phyloP scores from a whole-genome alignment of 768 basidiomycete genomes.

The Auriscalpium vulgare region DNA sequence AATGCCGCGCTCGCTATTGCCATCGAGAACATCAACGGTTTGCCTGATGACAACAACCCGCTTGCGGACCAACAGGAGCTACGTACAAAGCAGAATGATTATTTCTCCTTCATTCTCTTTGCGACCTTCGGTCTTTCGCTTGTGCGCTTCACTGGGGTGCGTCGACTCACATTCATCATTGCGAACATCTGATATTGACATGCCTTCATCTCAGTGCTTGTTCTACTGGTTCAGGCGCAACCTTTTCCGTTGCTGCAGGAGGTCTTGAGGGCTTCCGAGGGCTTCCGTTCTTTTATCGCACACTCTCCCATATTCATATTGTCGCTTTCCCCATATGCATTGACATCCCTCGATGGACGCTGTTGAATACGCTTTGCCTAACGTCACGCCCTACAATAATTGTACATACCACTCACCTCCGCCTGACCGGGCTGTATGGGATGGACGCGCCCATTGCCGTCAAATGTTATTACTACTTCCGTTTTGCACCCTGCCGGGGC shows the following conservation, averaged over 20 bases:
- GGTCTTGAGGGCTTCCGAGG: slow-evolving; percentile 37
- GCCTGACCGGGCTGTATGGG: no score
- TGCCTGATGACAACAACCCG: slow-evolving; percentile 33
- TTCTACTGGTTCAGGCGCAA: slow-evolving; percentile 80
- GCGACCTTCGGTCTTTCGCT: slow-evolving; percentile 68
- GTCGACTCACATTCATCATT: slow-evolving; percentile 22
- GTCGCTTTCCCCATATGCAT: not conserved
- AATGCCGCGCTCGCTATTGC: slow-evolving; percentile 68
- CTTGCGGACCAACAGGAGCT: slow-evolving; percentile 32
- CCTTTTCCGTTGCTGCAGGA: slow-evolving; percentile 74
- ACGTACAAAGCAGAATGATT: slow-evolving; percentile 41
- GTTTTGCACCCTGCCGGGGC: no score
- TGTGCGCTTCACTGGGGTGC: slow-evolving; percentile 69
- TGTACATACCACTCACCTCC: not conserved
- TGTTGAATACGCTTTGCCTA: no score
- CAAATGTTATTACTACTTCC: no score
- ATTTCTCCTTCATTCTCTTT: slow-evolving; percentile 75
- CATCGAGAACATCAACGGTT: slow-evolving; percentile 68
- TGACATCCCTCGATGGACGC: not conserved
- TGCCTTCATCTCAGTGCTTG: slow-evolving; percentile 47
- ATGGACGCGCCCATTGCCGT: no score
- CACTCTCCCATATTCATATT: not conserved
- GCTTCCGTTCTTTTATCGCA: slow-evolving; percentile 6
- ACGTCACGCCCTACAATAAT: not conserved
- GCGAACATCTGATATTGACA: not conserved